Base-by-base conservation (phyloP, 768 basidiomycete species). In the Kwoniella sp. region DNA sequence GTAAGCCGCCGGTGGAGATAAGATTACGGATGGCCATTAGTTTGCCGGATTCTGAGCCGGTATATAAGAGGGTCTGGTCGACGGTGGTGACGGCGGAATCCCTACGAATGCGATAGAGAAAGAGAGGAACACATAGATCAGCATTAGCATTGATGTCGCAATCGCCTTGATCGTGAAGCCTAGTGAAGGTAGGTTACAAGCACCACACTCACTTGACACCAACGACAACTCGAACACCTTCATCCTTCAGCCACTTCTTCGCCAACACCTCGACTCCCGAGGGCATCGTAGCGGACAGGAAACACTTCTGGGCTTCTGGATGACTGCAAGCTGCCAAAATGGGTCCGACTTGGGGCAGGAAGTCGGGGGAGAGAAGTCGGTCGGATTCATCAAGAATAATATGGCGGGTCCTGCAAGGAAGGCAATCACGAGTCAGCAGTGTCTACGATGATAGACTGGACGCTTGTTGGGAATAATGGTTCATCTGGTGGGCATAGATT, bases 1-100 rank as follows among this genome's bases (percentile, higher is more conserved):
- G 89, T 74, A 95, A 91, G 4, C 66, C 56, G 9, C 83, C 81
- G 68, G 88, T 86, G 9, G 87, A 79, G 58, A 99, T 83, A 74
- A 94, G 86, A 51, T 88, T 83, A 27, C 93, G 83, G 30, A 99
- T 83, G 53, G 91, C 92, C 7, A 92, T 89, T 22, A 98, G 83
- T 80, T 99, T 99, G n/a, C 93, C 96, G 2, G 87, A 83, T 72
- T 98, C 96, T 54, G 92, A 90, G 22, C 91, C 90, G 57, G 94
- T 92, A 77, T 96, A 99, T 21, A 88, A 88, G 22, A 99, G 85
- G 1, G 88, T 85, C 80, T 99, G 96, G 0, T 86, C 78, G 40
- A 98, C 93, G n/a, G 90, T 87, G 1, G 91, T 88, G 0, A 95
- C 86, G 0, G 96, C 95, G 0, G 93, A 92, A 77, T 99, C 96